Evolutionary conservation across 140 eudicot species (phyloP).

Genomic region (Oenanthe javanica): DNA sequence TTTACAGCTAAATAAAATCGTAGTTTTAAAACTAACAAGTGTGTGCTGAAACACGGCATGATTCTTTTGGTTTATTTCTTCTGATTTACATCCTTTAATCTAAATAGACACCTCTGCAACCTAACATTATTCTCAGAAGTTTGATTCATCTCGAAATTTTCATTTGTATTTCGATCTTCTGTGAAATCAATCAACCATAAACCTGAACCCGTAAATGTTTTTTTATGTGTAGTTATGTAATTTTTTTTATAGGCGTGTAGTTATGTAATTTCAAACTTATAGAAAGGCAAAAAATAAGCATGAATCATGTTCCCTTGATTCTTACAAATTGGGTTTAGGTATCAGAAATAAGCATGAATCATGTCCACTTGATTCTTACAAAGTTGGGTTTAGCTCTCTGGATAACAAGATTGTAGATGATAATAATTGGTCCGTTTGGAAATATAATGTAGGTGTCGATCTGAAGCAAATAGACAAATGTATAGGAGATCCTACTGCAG

Average conservation of each 20-base stretch:
- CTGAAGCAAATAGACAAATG: not conserved
- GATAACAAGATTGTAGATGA: not conserved
- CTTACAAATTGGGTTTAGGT: not conserved
- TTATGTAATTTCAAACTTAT: not conserved
- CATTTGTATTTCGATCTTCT: not conserved
- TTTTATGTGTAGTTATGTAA: not conserved
- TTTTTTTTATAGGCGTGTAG: not conserved
- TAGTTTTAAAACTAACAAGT: not conserved
- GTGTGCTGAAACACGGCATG: not conserved
- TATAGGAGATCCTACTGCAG: slow-evolving; percentile 1
- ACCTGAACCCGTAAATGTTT: not conserved
- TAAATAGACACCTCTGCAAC: not conserved
- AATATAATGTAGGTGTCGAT: not conserved
- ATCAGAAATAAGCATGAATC: not conserved
- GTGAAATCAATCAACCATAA: not conserved
- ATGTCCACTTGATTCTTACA: not conserved
- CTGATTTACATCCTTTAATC: not conserved
- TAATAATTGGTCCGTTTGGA: not conserved
- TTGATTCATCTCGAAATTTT: not conserved
- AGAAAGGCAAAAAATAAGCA: not conserved
- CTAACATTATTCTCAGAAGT: not conserved
- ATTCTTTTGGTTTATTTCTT: not conserved
- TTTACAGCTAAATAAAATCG: not conserved
- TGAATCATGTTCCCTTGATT: not conserved
- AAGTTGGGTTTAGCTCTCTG: not conserved